Base-by-base conservation (phyloP, 2,329 filamentous ascomycete genomes). In the Pseudogymnoascus sp. region DNA sequence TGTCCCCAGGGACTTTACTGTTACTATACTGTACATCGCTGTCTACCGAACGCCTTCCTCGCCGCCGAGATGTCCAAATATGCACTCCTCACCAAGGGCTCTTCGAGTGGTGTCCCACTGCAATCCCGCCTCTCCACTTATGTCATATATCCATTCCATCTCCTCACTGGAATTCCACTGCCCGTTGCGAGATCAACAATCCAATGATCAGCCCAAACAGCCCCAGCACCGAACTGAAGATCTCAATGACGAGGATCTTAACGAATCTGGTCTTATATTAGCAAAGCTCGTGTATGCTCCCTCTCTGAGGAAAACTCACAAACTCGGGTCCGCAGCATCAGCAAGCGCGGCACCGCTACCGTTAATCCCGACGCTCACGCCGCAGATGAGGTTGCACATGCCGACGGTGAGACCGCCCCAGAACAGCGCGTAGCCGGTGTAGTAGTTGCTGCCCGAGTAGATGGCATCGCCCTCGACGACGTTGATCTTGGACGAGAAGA, bases 161-260 rank as follows among this genome's bases (percentile, higher is more conserved):
- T 21, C 29, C n/a, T 60, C 26, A 60, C 7, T 60, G 4, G 66
- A 97, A 96, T 67, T 92, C 90, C 23, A 80, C 75, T 26, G 95
- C 92, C 77, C 95, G 96, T 75, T 88, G 84, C 64, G 91, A 90
- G 61, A 97, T 84, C 68, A 99, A 82, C 63, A 99, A 83, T 53
- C 96, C 95, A 69, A 99, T 88, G 73, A 99, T 99, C 67, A 99
- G 83, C 64, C 95, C 96, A 73, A 99, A 99, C 3, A 99, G 86
- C 67, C 96, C 95, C 10, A 99, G 83, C 59, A 99, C 93, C 42
- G 93, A 97, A 75, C 93, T 97, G 82, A 99, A 99, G 75, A 99
- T 99, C 78, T 99, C 96, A 72, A 99, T 96, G 70, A 99, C 93
- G 61, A 99, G 87, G 70, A 99, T 96, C 80, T 96, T 97, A 78